phyloP scores from a whole-genome alignment of 306 rosid species.

The Calophaca sinica region DNA sequence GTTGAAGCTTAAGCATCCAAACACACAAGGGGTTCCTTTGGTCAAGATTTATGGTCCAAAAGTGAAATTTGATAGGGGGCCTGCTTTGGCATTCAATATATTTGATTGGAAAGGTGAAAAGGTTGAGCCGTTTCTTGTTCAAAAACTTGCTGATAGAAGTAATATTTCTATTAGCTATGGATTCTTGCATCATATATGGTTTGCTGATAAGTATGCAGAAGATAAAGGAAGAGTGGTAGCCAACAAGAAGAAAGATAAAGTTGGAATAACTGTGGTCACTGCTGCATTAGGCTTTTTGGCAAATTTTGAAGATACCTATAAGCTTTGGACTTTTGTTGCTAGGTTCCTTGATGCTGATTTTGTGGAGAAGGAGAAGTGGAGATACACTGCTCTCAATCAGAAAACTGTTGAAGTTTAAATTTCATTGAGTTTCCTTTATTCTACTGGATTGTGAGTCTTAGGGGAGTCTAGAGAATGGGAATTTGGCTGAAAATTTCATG shows the following conservation, averaged over 20 bases:
- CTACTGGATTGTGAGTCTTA: constrained; percentile 28
- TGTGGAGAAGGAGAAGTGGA: constrained; percentile 96
- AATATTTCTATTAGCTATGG: constrained; percentile 81
- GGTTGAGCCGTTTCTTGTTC: constrained; percentile 87
- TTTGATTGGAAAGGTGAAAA: constrained; percentile 95
- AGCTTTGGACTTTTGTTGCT: constrained; percentile 92
- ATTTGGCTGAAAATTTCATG: constrained; percentile 19
- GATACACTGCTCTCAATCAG: constrained; percentile 89
- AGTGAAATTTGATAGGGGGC: constrained; percentile 82
- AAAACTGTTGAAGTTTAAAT: constrained; percentile 71
- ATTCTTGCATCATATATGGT: constrained; percentile 74
- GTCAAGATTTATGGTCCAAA: constrained; percentile 86
- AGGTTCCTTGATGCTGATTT: constrained; percentile 92
- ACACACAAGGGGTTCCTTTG: constrained; percentile 62
- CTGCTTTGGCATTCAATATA: constrained; percentile 90
- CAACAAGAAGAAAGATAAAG: constrained; percentile 50
- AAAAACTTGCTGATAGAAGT: constrained; percentile 90
- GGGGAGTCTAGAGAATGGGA: neutral
- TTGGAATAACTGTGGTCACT: constrained; percentile 81
- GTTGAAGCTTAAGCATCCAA: constrained; percentile 88
- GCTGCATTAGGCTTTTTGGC: constrained; percentile 86
- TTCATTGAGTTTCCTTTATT: constrained; percentile 41
- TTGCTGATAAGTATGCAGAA: constrained; percentile 76
- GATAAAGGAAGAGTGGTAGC: constrained; percentile 56
- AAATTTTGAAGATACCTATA: constrained; percentile 78